phyloP scores from a whole-genome alignment of 805 yeast species.

The Monosporozyma siamensis region DNA sequence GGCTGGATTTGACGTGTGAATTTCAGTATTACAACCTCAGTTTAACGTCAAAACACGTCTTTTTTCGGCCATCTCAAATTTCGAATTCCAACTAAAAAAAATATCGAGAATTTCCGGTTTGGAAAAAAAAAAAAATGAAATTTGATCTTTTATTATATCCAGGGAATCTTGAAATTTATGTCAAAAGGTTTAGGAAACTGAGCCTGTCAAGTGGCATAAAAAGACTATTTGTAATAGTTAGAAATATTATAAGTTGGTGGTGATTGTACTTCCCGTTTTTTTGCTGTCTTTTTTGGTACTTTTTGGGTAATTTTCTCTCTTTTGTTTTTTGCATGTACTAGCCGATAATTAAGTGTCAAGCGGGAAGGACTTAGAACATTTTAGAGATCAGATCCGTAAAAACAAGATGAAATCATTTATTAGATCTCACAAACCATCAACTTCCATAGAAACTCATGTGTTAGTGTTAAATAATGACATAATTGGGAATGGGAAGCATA shows the following conservation, averaged over 20 bases:
- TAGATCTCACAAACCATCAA: conserved; percentile 32
- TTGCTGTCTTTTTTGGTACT: too few relatives aligned
- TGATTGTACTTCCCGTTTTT: too few relatives aligned
- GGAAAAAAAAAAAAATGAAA: not conserved
- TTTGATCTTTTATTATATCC: too few relatives aligned
- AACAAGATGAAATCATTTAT: conserved; percentile 32
- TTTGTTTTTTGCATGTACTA: not conserved
- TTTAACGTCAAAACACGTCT: not conserved
- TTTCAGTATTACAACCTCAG: too few relatives aligned
- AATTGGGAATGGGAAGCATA: conserved; percentile 5
- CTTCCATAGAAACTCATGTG: conserved; percentile 19
- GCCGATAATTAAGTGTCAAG: too few relatives aligned
- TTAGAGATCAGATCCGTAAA: not conserved
- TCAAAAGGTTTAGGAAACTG: too few relatives aligned
- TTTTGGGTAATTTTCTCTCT: too few relatives aligned
- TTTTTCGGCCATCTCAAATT: not conserved
- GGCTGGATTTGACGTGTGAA: too few relatives aligned
- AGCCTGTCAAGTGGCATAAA: not conserved
- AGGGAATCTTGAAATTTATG: too few relatives aligned
- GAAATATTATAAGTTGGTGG: not conserved
- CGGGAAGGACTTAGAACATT: too few relatives aligned
- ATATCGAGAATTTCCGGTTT: not conserved
- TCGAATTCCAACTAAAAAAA: not conserved
- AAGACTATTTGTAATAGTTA: too few relatives aligned
- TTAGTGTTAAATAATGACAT: not conserved